Conservation (phyloP, 108 stramenopile species). For the Skeletonema tropicum region DNA sequence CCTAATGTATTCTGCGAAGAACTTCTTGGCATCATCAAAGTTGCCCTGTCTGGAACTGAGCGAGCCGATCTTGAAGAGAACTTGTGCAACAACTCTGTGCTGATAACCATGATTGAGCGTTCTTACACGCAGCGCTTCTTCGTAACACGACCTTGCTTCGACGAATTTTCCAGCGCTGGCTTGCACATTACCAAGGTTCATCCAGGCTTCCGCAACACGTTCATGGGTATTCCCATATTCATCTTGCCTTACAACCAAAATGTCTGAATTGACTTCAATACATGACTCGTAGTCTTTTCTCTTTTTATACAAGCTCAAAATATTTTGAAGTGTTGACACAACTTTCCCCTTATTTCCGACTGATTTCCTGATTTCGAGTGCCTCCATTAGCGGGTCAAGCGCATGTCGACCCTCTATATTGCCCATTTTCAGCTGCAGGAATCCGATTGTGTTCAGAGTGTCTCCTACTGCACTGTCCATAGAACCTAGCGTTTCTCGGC, state of each 20-base stretch:
- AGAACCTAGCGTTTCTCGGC: constrained; percentile 59
- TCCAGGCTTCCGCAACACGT: constrained; percentile 46
- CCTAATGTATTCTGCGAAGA: constrained; percentile 52
- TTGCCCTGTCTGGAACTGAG: constrained; percentile 34
- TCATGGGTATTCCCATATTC: constrained; percentile 40
- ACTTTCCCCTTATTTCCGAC: constrained; percentile 70
- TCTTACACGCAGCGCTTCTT: constrained; percentile 46
- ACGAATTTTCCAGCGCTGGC: constrained; percentile 27
- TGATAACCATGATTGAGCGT: constrained; percentile 21
- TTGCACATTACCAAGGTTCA: constrained; percentile 40
- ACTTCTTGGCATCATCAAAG: constrained; percentile 31
- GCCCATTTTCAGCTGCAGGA: constrained; percentile 62
- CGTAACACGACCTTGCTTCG: constrained; percentile 41
- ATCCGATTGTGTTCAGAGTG: constrained; percentile 82
- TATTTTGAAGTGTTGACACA: constrained; percentile 80
- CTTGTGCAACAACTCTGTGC: constrained; percentile 33
- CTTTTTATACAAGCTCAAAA: constrained; percentile 77
- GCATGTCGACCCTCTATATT: constrained; percentile 61
- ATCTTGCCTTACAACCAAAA: constrained; percentile 31
- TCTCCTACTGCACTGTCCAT: constrained; percentile 73
- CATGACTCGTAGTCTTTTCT: constrained; percentile 48
- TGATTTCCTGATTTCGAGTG: constrained; percentile 67
- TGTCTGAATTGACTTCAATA: constrained; percentile 28
- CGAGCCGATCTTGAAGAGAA: constrained; percentile 42
- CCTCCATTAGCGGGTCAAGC: constrained; percentile 58